Percentiles rank a stretch among this genome's conserved stretches.
phyloP scores from a whole-genome alignment of 805 yeast genomes.

The Sugiyamaella floridensis region DNA sequence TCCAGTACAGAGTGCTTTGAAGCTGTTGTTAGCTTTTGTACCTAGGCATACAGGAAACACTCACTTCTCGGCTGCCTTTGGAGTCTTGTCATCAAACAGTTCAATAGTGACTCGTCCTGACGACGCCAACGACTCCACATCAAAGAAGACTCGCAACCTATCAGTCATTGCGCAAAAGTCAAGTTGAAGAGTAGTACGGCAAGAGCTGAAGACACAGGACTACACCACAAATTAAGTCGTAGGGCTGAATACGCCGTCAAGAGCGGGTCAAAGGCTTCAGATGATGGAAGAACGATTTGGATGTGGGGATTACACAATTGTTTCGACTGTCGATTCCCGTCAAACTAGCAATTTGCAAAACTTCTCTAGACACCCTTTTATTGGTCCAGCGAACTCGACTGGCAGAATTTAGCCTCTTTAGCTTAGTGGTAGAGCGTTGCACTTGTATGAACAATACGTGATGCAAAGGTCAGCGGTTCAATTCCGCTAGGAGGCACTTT shows the following conservation, averaged over 20 bases:
- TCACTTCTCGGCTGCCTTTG: slow-evolving; percentile 19
- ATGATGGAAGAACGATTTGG: too few relatives aligned
- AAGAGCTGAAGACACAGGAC: neutral
- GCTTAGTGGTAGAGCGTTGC: slow-evolving; percentile 99
- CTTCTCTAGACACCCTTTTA: neutral
- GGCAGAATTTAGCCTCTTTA: slow-evolving; percentile 59
- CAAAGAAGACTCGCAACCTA: slow-evolving; percentile 13
- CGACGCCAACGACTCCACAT: slow-evolving; percentile 14
- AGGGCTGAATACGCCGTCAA: too few relatives aligned
- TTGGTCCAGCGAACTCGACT: neutral
- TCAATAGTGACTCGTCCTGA: slow-evolving; percentile 18
- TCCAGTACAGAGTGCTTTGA: slow-evolving; percentile 87
- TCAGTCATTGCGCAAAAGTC: neutral
- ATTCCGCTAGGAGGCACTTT: slow-evolving; percentile 35
- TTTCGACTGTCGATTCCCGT: too few relatives aligned
- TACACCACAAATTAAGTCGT: too few relatives aligned
- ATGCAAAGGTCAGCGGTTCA: slow-evolving; percentile 39
- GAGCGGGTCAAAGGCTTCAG: too few relatives aligned
- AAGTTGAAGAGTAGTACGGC: neutral
- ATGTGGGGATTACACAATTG: too few relatives aligned
- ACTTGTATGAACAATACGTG: slow-evolving; percentile 55
- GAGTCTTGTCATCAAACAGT: slow-evolving; percentile 16
- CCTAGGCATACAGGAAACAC: neutral
- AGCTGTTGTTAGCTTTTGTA: slow-evolving; percentile 24
- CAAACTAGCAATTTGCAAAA: too few relatives aligned